phyloP scores from a whole-genome alignment of 2,329 filamentous ascomycete genomes.

The Colletotrichum coccodes region DNA sequence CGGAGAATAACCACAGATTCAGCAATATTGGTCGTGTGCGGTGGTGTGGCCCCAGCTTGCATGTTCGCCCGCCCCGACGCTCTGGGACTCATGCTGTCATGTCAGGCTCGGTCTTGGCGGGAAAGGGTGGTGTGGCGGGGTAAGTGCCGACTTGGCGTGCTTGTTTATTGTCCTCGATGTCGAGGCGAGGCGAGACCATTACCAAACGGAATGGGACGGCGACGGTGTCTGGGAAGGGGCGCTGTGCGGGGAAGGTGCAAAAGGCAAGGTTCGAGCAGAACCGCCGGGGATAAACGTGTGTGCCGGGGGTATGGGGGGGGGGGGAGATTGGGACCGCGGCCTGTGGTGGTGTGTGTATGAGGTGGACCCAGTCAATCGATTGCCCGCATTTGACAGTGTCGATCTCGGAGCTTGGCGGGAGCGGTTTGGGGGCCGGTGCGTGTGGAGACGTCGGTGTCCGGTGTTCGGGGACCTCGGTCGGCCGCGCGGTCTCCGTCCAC shows the following conservation, averaged over 20 bases:
- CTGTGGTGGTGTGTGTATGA: not conserved
- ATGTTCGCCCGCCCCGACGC: not conserved
- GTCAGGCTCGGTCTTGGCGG: not conserved
- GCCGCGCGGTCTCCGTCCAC: not conserved
- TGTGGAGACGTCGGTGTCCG: not conserved
- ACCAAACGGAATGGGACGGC: not conserved
- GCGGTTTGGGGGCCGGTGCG: not conserved
- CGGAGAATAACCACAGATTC: not conserved
- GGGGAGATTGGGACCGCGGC: not conserved
- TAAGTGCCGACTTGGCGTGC: not conserved
- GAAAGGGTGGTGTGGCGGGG: not conserved
- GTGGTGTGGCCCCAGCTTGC: not conserved
- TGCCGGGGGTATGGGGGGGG: not conserved
- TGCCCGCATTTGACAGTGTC: not conserved
- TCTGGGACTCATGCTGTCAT: not conserved
- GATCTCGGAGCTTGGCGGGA: not conserved
- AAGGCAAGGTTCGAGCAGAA: not conserved
- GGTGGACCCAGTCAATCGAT: not conserved
- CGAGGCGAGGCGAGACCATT: not conserved
- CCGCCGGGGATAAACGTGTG: not conserved
- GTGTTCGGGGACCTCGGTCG: not conserved
- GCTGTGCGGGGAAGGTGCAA: not conserved
- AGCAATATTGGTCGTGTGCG: not conserved
- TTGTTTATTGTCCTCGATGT: too few species aligned
- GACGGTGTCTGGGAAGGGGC: not conserved